Conservation (phyloP, 2,329 filamentous ascomycete genomes). For the Rutstroemia sp. region DNA sequence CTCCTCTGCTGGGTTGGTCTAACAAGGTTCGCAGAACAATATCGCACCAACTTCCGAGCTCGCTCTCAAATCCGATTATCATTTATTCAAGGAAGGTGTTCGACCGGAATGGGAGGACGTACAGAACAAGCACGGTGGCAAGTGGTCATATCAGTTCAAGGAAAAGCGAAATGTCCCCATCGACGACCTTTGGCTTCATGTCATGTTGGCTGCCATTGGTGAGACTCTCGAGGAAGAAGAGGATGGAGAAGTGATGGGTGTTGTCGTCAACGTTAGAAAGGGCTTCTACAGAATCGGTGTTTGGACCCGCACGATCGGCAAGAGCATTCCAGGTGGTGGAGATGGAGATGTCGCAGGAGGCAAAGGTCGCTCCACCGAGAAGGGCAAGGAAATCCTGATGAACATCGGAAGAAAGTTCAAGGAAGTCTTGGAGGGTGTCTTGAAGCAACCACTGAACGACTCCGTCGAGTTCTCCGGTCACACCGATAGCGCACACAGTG, state of each 20-base stretch:
- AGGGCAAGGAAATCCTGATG: constrained; percentile 78
- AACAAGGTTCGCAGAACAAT: constrained; percentile 66
- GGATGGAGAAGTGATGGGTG: constrained; percentile 97
- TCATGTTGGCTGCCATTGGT: constrained; percentile 93
- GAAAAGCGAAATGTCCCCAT: constrained; percentile 88
- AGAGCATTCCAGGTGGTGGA: constrained; percentile 69
- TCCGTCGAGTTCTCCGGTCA: constrained; percentile 92
- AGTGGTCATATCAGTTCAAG: constrained; percentile 98
- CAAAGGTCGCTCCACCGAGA: constrained; percentile 70
- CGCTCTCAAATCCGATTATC: constrained; percentile 96
- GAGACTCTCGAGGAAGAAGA: constrained; percentile 97
- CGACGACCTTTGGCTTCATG: constrained; percentile 92
- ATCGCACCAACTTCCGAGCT: constrained; percentile 94
- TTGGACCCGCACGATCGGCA: constrained; percentile 93
- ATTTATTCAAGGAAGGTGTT: constrained; percentile 96
- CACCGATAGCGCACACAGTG: constrained; percentile 85
- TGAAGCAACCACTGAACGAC: constrained; percentile 71
- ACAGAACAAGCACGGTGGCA: constrained; percentile 98
- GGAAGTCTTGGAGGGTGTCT: constrained; percentile 75
- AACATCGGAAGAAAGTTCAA: constrained; percentile 89
- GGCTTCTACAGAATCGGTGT: constrained; percentile 96
- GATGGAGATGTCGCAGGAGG: constrained; percentile 65
- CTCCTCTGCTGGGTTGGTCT: constrained; percentile 1
- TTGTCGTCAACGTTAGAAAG: constrained; percentile 97
- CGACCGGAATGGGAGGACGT: constrained; percentile 97